Evolutionary conservation across 2,329 filamentous ascomycete genomes (phyloP).

Genomic region (Verticillium longisporum): DNA sequence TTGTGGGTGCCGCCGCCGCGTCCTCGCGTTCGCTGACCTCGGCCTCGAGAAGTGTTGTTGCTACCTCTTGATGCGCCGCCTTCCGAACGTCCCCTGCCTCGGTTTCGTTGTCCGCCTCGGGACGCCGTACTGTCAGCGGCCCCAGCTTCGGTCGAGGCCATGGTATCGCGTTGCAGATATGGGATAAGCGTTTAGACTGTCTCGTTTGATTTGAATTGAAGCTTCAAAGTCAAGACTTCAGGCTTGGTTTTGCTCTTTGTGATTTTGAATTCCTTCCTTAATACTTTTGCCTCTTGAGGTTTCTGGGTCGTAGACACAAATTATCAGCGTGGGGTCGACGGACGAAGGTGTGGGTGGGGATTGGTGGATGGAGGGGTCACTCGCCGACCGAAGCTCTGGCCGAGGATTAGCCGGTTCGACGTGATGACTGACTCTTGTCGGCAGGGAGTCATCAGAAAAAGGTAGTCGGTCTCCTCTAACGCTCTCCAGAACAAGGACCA

Average conservation of each 20-base stretch:
- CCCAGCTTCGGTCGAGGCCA: background rate
- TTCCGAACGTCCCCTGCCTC: constrained; percentile 18
- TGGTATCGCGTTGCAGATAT: background rate
- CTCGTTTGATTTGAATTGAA: too few relatives aligned
- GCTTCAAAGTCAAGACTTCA: too few relatives aligned
- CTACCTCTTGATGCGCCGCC: constrained; percentile 15
- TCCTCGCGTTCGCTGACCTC: constrained; percentile 6
- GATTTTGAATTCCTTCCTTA: background rate
- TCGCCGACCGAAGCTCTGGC: background rate
- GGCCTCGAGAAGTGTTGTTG: constrained; percentile 5
- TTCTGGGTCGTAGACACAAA: background rate
- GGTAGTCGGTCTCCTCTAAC: too few relatives aligned
- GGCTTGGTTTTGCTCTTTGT: background rate
- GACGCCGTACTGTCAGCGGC: constrained; percentile 16
- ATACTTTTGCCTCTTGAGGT: background rate
- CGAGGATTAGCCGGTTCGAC: background rate
- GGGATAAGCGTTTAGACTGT: too few relatives aligned
- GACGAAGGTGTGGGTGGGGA: background rate
- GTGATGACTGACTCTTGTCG: background rate
- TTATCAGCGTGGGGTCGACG: background rate
- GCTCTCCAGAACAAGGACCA: too few relatives aligned
- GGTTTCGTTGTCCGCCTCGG: constrained; percentile 14
- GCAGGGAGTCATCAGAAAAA: background rate
- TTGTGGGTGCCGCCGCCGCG: constrained; percentile 12
- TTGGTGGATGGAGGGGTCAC: background rate